A percentile compares a stretch with the other conserved stretches of the same genome.
Conservation (phyloP, 768 basidiomycete species). For the Ephemerocybe angulata region DNA sequence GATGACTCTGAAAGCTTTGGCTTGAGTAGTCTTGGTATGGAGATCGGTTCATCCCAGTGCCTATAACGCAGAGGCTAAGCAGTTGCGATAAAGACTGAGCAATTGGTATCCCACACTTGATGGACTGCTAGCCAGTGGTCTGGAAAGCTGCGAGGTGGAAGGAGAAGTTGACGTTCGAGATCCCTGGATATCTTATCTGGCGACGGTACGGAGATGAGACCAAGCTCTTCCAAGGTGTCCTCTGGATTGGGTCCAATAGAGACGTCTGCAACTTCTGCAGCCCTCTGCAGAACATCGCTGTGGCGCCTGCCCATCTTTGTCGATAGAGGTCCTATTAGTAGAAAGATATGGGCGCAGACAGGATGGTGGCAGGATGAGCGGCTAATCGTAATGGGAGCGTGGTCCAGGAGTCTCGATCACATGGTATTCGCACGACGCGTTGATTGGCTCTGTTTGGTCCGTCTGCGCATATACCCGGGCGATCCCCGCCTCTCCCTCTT, state of each 20-base stretch:
- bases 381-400: neutral
- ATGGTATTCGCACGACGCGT: constrained; percentile 4
- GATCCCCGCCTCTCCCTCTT: neutral
- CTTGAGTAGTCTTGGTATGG: constrained; percentile 60
- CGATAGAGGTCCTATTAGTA: no score
- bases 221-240: constrained; percentile 45
- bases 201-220: constrained; percentile 54
- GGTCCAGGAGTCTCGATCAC: neutral
- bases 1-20: constrained; percentile 71
- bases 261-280: neutral
- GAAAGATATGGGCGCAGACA: neutral
- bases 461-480: neutral
- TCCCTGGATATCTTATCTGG: constrained; percentile 57
- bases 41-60: constrained; percentile 66
- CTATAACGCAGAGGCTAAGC: constrained; percentile 33
- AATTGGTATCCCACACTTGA: constrained; percentile 64
- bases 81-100: constrained; percentile 3
- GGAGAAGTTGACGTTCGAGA: constrained; percentile 72
- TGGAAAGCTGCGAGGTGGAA: constrained; percentile 64
- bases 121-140: constrained; percentile 73
- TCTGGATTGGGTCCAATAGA: neutral
- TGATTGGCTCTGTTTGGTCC: constrained; percentile 1
- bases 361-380: neutral
- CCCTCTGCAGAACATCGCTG: constrained; percentile 33
- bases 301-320: neutral